Evolutionary conservation across 345 rosid species (phyloP).

Genomic region (Gossypioides kirkii): DNA sequence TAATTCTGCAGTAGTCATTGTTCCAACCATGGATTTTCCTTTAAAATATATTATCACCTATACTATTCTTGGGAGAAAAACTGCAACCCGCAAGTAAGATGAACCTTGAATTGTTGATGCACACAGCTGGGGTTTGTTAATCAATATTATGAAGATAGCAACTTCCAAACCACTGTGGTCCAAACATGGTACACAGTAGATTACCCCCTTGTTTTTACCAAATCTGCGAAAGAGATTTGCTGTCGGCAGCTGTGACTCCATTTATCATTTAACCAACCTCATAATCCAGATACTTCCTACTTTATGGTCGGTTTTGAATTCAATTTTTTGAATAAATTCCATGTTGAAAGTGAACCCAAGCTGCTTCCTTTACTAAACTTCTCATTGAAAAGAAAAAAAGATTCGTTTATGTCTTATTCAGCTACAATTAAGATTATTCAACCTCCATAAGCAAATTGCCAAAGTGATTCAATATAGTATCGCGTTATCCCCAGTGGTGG

Average conservation of each 20-base stretch:
- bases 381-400: background rate
- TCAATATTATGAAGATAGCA: background rate
- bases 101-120: constrained; percentile 1
- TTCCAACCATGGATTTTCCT: too few relatives aligned
- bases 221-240: background rate
- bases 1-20: too few relatives aligned
- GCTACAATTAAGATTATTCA: background rate
- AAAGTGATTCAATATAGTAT: background rate
- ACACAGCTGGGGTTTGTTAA: background rate
- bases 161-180: background rate
- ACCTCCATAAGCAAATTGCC: background rate
- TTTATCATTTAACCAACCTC: background rate
- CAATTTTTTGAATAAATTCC: background rate
- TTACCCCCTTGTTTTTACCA: background rate
- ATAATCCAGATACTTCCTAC: background rate
- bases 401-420: background rate
- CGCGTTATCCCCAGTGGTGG: background rate
- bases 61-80: background rate
- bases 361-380: background rate
- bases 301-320: background rate
- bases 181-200: background rate
- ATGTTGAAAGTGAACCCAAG: background rate
- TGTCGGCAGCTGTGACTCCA: constrained; percentile 7
- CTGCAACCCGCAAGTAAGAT: background rate
- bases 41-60: too few relatives aligned